Base-by-base conservation (phyloP, 2,329 filamentous ascomycete genomes). In the Alternaria arborescens region DNA sequence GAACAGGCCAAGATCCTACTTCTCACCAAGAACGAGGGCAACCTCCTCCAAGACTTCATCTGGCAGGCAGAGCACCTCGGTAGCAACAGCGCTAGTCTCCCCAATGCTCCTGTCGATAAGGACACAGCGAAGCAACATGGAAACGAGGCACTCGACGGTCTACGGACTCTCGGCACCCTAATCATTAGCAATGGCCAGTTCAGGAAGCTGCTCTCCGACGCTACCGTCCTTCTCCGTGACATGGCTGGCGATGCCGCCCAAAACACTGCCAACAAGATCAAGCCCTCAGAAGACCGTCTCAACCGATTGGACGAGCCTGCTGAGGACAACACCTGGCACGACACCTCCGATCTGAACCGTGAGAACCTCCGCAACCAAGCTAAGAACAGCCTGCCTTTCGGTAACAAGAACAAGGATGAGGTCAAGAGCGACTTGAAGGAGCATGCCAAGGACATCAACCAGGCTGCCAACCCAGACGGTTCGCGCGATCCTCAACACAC, bases 111-210 rank as follows among this genome's bases (percentile, higher is more conserved):
- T 0, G 71, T 97, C 48, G 86, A 88, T 75, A 96, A 93, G 82
- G 89, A 91, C 1, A 86, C 86, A 2, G 92, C 91, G 26, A 88
- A 91, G 81, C 89, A 94, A 75, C 92, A 99, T 77, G 92, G 90
- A 41, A 88, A 95, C 65, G 86, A 94, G 77, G 93, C 91, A 1
- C 83, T 96, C 8, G 88, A 97, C 66, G 95, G 94, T 26, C 81
- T 99, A 44, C 89, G 93, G 70, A 97, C 93, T 4, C 84, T 99
- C 1, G 95, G 94, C 52, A 94, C 91, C 18, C 84, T 99, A 58
- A 83, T 98, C 71, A 91, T 98, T 73, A 97, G 94, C 71, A 99
- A 99, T 72, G 95, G 95, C 68, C 94, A 98, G 78, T 97, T 97
- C 85, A 88, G 93, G 70, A 97, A 97, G 83, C 87, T 97, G 34